These are phyloP conservation scores for Puccinia sorghi DNA, from an alignment of 1,284 basidiomycete species.

Conservation along the genomic window DNA sequence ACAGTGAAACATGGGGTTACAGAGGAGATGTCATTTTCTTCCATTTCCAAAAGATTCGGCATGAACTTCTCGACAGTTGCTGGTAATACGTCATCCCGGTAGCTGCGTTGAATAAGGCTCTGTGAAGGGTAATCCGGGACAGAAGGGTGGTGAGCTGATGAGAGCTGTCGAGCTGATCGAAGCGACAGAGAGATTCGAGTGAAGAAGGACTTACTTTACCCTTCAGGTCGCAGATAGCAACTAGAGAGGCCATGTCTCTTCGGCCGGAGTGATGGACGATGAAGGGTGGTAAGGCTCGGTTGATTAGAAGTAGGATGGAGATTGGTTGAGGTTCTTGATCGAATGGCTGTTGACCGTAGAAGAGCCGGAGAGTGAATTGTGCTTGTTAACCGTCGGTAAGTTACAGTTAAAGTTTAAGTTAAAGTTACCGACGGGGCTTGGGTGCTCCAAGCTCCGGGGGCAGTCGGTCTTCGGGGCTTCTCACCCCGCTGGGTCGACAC, in stretches of 20 bases:
- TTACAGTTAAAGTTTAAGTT: too few relatives aligned
- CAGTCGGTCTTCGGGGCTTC: too few relatives aligned
- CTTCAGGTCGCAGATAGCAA: constrained; percentile 97
- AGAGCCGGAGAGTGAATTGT: too few relatives aligned
- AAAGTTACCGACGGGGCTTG: too few relatives aligned
- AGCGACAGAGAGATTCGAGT: not conserved
- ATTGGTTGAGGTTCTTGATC: too few relatives aligned
- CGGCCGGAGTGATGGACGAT: not conserved
- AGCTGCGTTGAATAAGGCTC: constrained; percentile 94
- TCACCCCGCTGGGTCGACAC: too few relatives aligned
- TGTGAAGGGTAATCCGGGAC: constrained; percentile 58
- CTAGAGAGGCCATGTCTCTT: constrained; percentile 59
- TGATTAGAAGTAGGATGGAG: too few relatives aligned
- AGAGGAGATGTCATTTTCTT: constrained; percentile 86
- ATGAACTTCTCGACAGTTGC: constrained; percentile 90
- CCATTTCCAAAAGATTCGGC: constrained; percentile 90
- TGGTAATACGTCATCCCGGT: constrained; percentile 89
- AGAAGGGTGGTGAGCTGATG: not conserved
- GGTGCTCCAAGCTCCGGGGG: not conserved
- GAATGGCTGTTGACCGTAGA: too few relatives aligned
- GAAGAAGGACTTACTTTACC: constrained; percentile 63
- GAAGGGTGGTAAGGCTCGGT: not conserved
- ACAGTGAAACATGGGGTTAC: constrained; percentile 89
- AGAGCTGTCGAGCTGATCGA: not conserved
- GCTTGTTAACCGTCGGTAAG: too few relatives aligned